A percentile compares a stretch with the other conserved stretches of the same genome.
phyloP scores from a whole-genome alignment of 805 yeast species.

The Monosporozyma yasuniensis region DNA sequence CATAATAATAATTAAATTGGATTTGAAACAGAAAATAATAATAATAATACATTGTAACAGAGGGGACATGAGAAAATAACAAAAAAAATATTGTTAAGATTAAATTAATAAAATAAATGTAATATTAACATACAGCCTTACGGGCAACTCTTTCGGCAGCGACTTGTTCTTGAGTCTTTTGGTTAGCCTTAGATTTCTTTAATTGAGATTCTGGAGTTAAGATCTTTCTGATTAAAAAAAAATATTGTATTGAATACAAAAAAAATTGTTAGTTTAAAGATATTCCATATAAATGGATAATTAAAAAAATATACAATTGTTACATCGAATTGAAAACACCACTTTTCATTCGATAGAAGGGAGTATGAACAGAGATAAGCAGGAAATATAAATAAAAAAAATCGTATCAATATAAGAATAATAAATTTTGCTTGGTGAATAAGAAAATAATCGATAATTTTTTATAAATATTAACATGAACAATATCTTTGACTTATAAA shows the following conservation, averaged over 20 bases:
- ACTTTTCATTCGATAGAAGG: conserved; percentile 34
- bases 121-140: conserved; percentile 58
- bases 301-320: conserved; percentile 17
- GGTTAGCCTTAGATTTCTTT: conserved; percentile 73
- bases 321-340: conserved; percentile 34
- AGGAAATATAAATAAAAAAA: conserved; percentile 14
- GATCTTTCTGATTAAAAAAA: conserved; percentile 30
- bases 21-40: not conserved
- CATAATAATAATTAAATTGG: conserved; percentile 18
- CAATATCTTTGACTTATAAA: conserved; percentile 21
- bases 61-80: conserved; percentile 5
- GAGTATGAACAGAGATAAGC: conserved; percentile 28
- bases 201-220: conserved; percentile 74
- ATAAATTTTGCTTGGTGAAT: conserved; percentile 10
- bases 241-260: not conserved
- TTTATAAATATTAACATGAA: conserved; percentile 11
- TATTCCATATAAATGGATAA: conserved; percentile 1
- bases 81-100: not conserved
- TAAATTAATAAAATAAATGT: not conserved
- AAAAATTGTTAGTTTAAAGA: not conserved
- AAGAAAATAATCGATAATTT: conserved; percentile 1
- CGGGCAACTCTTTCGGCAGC: conserved; percentile 74
- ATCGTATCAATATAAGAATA: not conserved
- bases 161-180: conserved; percentile 66
- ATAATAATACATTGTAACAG: not conserved